phyloP scores from a whole-genome alignment of 495 filamentous ascomycete genomes.

The Darksidea phi region DNA sequence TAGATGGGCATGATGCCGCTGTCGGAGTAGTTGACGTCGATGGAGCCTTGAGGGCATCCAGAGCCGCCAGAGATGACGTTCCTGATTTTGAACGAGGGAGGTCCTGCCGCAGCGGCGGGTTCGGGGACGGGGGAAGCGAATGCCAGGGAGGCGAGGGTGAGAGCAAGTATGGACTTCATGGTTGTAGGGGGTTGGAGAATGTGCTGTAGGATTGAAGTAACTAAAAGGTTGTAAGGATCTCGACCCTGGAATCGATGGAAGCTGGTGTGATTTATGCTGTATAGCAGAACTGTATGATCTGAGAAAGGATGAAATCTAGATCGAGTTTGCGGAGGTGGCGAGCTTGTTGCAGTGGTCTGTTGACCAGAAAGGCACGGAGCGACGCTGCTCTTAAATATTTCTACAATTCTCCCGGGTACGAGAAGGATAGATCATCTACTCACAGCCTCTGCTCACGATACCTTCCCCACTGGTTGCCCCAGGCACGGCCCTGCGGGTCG shows the following conservation, averaged over 20 bases:
- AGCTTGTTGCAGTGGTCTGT: conserved; percentile 19
- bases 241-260: background rate
- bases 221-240: background rate
- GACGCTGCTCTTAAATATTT: conserved; percentile 24
- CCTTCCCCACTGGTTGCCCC: background rate
- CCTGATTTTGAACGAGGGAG: conserved; percentile 23
- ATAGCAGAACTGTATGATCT: background rate
- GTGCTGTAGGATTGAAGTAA: background rate
- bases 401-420: conserved; percentile 24
- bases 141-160: conserved; percentile 23
- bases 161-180: conserved; percentile 16
- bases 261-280: background rate
- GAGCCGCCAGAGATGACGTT: conserved; percentile 32
- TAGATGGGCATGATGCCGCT: conserved; percentile 26
- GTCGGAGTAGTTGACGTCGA: conserved; percentile 25
- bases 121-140: conserved; percentile 24
- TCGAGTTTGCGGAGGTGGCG: conserved; percentile 8
- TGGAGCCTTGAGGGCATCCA: conserved; percentile 34
- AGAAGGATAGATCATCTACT: conserved; percentile 9
- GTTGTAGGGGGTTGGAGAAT: conserved; percentile 1
- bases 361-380: conserved; percentile 25
- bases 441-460: background rate
- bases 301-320: background rate
- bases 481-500: conserved; percentile 25
- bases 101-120: conserved; percentile 1